Base-by-base conservation (phyloP, 768 basidiomycete species). In the Pisolithus microcarpus region DNA sequence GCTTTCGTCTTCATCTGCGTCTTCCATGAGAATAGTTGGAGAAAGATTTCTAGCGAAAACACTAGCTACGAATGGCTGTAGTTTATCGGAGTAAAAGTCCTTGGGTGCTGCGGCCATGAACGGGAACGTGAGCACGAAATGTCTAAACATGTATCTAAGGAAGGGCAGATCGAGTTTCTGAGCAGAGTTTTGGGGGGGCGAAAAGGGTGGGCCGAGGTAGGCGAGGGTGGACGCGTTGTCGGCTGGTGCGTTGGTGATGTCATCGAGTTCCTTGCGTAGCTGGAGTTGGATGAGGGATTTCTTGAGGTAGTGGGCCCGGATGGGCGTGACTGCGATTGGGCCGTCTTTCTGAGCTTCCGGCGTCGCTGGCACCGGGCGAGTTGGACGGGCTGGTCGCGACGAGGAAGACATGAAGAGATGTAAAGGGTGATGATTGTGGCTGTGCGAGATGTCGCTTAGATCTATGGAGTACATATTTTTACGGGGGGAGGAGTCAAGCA, bases 231-330 rank as follows among this genome's bases (percentile, higher is more conserved):
- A 86, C 5, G 76, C 61, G 43, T 69, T 71, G 18, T 72, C 61
- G 1, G 72, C 60, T 4, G 55, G 55, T 0, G 78, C 71, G 5
- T 77, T 72, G 9, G 81, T 79, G 56, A 92, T 75, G 19, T 72
- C 71, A 53, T 81, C 74, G 54, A 98, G 78, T 68, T 99, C 96
- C n/a, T 70, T 71, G 59, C 73, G 70, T 59, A 97, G 83, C 66
- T 97, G 85, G 47, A 97, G 83, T 58, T 87, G 81, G 40, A 97
- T 77, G 50, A 99, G 83, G 16, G 90, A 80, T 69, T 98, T 98
- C 76, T 98, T 99, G 66, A 99, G 88, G 69, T 99, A 99, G 65
- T 99, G 96, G 4, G 94, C 92, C 39, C 94, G 85, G 44, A 94
- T 72, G 11, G 95, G 90, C 1, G 91, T 90, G 45, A 97, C 80